Base-by-base conservation (phyloP, 257 asterid species). In the Euphrasia confusa region DNA sequence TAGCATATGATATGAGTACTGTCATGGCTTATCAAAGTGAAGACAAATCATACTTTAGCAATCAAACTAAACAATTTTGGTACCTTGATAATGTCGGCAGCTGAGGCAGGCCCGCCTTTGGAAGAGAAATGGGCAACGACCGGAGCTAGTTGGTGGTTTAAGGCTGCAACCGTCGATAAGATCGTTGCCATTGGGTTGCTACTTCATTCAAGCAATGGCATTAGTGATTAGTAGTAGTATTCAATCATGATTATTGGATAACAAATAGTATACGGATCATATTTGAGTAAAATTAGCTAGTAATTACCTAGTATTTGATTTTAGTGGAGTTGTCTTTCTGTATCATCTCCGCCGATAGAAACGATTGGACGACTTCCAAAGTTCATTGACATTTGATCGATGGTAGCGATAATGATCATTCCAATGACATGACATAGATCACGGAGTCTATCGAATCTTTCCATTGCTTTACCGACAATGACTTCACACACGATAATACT, bases 101-200 rank as follows among this genome's bases (percentile, higher is more conserved):
- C 24, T 21, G 9, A 27, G 53, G 70, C 12, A n/a, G 81, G 82
- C 1, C 24, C 24, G 26, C 84, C 83, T 60, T 74, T 68, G 6
- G 83, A 68, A 4, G 90, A 83, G 63, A 80, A 78, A 62, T 61
- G 68, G 30, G 79, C 81, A 24, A 83, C 70, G 8, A 68, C 77
- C 12, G 89, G 86, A 72, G 86, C 86, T 7, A 80, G 89, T 63
- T 76, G 72, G 72, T 71, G 66, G 14, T 76, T 76, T 12, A 58
- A 24, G 30, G 52, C 70, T 11, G 70, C 55, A 12, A 48, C 62
- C 2, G 92, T 81, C 54, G 80, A 77, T 33, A 80, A 66, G 64
- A 84, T 74, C 7, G 56, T 50, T 1, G 81, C 83, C 15, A 78
- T 52, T 11, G 92, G 79, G 39, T 74, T 66, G 56, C 88, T 84